Evolutionary conservation across 495 filamentous ascomycete genomes (phyloP).

Genomic region (Penicillium atrosanguineum): DNA sequence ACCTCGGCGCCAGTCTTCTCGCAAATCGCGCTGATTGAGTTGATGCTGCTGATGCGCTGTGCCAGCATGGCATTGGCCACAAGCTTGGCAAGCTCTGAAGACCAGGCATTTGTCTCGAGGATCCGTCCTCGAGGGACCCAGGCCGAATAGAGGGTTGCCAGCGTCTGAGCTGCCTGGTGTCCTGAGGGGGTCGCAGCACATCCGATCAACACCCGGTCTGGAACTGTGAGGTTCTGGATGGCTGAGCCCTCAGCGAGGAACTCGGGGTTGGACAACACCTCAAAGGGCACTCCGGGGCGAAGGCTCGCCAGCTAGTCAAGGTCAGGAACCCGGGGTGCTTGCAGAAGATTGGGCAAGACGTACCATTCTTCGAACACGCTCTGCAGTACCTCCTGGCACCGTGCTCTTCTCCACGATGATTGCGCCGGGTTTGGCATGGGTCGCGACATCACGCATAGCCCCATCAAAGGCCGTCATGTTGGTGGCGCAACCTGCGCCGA

Average conservation of each 20-base stretch:
- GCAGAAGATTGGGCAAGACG: not conserved
- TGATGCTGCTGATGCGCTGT: constrained; percentile 82
- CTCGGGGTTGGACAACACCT: constrained; percentile 82
- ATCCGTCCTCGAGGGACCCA: constrained; percentile 70
- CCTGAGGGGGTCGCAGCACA: constrained; percentile 57
- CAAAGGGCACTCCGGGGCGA: constrained; percentile 61
- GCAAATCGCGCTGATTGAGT: constrained; percentile 76
- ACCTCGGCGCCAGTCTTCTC: constrained; percentile 76
- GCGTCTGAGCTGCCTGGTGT: constrained; percentile 56
- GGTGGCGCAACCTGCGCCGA: constrained; percentile 68
- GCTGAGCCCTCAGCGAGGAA: constrained; percentile 81
- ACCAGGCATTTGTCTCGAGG: constrained; percentile 73
- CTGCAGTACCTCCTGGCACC: constrained; percentile 75
- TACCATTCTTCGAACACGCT: constrained; percentile 65
- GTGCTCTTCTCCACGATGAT: constrained; percentile 86
- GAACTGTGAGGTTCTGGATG: constrained; percentile 64
- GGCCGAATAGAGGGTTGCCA: constrained; percentile 63
- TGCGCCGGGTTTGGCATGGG: constrained; percentile 60
- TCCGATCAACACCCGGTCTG: constrained; percentile 77
- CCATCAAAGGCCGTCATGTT: constrained; percentile 73
- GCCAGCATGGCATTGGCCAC: constrained; percentile 81
- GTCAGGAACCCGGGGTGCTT: constrained; percentile 2
- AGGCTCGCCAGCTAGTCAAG: constrained; percentile 41
- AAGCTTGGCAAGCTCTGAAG: constrained; percentile 76
- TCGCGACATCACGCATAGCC: constrained; percentile 64